Evolutionary conservation across 257 asterid species (phyloP), one percentile per base, ranked within the genome.

Genomic region (Nicotiana benthamiana): DNA sequence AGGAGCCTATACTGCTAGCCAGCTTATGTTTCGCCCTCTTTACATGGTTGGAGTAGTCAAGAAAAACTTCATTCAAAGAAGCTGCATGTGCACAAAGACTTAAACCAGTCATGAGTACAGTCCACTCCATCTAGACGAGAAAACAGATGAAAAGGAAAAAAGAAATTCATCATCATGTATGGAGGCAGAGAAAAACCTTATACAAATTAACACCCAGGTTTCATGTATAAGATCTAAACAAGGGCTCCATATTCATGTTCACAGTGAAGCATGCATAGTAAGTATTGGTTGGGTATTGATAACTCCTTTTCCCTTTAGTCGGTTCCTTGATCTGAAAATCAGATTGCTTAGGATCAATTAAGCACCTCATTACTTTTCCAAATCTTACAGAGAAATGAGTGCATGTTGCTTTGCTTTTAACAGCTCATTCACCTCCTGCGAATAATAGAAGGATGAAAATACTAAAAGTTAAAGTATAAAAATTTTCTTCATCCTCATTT

Each of bases 31-130:
- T 18, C 10, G 32, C 57, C 77, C 54, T 70, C 34, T 70, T 68
- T 43, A 70, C 59, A 70, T 70, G 32, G 59, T 9, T 70, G 32
- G 22, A 16, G 40, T 36, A 67, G 60, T 43, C 7, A 10, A 72
- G 60, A 72, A 2, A 46, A 46, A 72, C 77, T 72, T 51, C 17
- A 0, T 12, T 46, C 77, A 46, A 1, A 1, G 11, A 3, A 46
- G 77, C 36, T 70, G 77, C 77, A 72, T 46, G 77, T 6, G 48
- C 60, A 61, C 65, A 70, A 30, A 72, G 46, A 43, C 77, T 43
- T 12, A 72, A 43, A 72, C 48, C 40, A 22, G 36, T 72, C 77
- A 22, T 1, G 15, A 46, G 0, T 72, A 22, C 22, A 22, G 77
- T 46, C 1, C 52, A 72, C 59, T 22, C 36, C 57, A 72, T 30